phyloP scores from a whole-genome alignment of 2,329 filamentous ascomycete species.

The Cadophora sp. region DNA sequence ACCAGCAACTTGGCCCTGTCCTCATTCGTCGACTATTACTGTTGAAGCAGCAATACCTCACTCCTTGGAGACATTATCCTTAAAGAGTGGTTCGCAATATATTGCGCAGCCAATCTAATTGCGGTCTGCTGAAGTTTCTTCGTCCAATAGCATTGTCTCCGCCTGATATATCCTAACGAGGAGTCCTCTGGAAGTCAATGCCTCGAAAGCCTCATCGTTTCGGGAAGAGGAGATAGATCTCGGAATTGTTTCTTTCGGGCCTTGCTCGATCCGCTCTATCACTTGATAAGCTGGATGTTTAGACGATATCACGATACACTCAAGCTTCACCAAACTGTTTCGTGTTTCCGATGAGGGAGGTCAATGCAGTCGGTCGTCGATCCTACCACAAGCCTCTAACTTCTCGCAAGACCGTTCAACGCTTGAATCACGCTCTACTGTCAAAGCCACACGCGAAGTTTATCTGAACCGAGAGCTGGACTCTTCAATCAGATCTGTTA shows the following conservation, averaged over 20 bases:
- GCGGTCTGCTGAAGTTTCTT: conserved; percentile 36
- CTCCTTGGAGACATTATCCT: conserved; percentile 17
- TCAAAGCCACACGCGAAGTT: conserved; percentile 42
- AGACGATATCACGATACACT: conserved; percentile 41
- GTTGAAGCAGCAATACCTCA: conserved; percentile 20
- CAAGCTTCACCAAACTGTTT: conserved; percentile 44
- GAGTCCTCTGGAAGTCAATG: conserved; percentile 35
- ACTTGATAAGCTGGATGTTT: conserved; percentile 43
- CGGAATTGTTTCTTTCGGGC: conserved; percentile 38
- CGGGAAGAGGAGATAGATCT: conserved; percentile 34
- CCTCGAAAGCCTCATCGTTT: conserved; percentile 38
- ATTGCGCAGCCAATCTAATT: conserved; percentile 35
- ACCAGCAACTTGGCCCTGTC: conserved; percentile 21
- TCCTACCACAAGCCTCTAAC: conserved; percentile 38
- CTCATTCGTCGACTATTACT: conserved; percentile 29
- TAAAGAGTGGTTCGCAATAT: conserved; percentile 34
- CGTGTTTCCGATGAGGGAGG: conserved; percentile 41
- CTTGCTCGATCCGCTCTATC: conserved; percentile 37
- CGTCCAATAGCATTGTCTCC: conserved; percentile 36
- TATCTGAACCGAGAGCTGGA: conserved; percentile 38
- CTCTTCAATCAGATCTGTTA: conserved; percentile 37
- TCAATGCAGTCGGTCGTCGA: conserved; percentile 45
- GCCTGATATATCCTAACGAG: conserved; percentile 35
- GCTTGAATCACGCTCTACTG: conserved; percentile 35
- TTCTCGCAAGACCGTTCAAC: conserved; percentile 37